Conservation (phyloP, 805 yeast genomes). For the Wickerhamiella occidentalis region DNA sequence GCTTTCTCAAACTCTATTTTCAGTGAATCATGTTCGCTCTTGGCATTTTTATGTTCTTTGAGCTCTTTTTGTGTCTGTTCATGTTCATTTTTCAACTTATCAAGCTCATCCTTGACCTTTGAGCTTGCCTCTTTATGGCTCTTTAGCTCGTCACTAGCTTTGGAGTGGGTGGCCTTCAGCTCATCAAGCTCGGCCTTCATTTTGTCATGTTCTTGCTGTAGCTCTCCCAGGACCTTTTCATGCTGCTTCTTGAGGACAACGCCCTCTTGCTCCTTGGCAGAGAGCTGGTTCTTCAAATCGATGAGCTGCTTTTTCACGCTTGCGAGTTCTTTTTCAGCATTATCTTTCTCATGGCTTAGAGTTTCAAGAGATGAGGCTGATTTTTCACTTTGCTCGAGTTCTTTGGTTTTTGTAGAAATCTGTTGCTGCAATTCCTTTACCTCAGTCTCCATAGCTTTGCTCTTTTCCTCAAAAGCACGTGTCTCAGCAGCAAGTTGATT, state of each 20-base stretch:
- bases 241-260: background rate
- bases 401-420: background rate
- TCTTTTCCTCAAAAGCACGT: background rate
- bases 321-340: background rate
- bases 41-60: background rate
- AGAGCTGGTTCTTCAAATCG: background rate
- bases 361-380: background rate
- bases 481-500: background rate
- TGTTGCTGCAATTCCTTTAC: background rate
- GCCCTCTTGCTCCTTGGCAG: slow-evolving; percentile 3
- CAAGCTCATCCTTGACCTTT: background rate
- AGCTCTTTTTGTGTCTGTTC: background rate
- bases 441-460: background rate
- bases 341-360: background rate
- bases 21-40: background rate
- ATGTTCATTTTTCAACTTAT: background rate
- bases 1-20: background rate
- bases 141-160: background rate
- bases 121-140: too few relatives aligned
- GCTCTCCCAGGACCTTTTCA: background rate
- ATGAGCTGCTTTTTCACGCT: background rate
- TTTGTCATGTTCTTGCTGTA: background rate
- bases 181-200: background rate
- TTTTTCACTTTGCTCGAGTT: background rate
- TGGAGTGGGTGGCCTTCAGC: background rate